Base-by-base conservation (phyloP, 306 rosid genomes). In the Inga leiocalycina region DNA sequence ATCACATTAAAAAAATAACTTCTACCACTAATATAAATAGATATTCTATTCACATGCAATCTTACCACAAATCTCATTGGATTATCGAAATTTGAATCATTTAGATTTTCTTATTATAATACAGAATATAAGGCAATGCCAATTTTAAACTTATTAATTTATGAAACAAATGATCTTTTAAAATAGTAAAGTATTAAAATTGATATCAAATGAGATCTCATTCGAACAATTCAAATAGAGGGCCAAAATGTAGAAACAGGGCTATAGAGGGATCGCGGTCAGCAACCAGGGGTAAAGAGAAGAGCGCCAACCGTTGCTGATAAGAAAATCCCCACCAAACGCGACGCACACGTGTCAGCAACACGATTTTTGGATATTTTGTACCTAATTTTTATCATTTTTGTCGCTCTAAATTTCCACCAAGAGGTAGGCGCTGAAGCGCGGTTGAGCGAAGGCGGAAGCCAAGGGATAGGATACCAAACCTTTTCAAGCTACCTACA, bases 221-320 rank as follows among this genome's bases (percentile, higher is more conserved):
- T 17, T 52, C 19, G 54, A 6, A 49, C 54, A 49, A 49, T 49
- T 49, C 56, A 49, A 7, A 49, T 49, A 20, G 4, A 22, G 59
- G 59, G 59, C 6, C 59, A 5, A 5, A 17, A 13, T 46, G 12
- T 44, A 39, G 43, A 39, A 0, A 27, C 30, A 27, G 30, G 30
- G 1, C 30, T 6, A 39, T 44, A 44, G 48, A 10, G 56, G 19
- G 56, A 6, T 49, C 19, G 20, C 19, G 6, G 56, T 49, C 20
- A 10, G 22, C 3, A 16, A 51, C 20, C 0, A 3, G 71, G 52
- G 51, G 27, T 4, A 17, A 30, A 17, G 9, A 7, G 24, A 19
- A 10, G 85, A 87, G 88, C 91, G 81, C 97, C 98, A 95, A 91
- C 86, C 98, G 75, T 93, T 93, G 82, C 89, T 74, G 97, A 93